Evolutionary conservation across 2,329 filamentous ascomycete species (phyloP), one percentile per base, ranked within the genome.

Genomic region (Zymoseptoria ardabiliae): DNA sequence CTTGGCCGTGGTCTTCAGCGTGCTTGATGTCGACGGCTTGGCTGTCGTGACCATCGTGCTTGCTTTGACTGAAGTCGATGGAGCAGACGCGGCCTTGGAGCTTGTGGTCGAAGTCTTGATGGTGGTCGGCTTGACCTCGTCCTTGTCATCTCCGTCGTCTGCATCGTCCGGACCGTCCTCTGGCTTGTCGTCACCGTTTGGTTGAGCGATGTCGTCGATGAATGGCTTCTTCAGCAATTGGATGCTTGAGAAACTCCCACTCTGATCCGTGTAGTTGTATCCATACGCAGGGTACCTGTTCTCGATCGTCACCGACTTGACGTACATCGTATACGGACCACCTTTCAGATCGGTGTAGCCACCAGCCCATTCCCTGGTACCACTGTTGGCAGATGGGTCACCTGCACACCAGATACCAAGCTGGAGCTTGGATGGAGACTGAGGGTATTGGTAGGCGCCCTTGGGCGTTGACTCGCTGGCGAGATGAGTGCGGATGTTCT

Each of bases 401-500:
- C 61, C 61, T 17, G 56, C 61, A 35, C 55, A 58, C 61, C 61
- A 63, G n/a, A 63, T 55, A 9, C 58, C 61, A 3, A 63, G 35
- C 25, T 66, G 64, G 13, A 66, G 57, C n/a, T 59, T 62, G 1
- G 61, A 57, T 6, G 64, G 64, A 19, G 61, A 61, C 17, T 66
- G 64, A 20, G 63, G 64, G 21, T 65, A 67, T 50, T 63, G 65
- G 45, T 63, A 57, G n/a, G 55, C 30, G 4, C 50, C 55, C 6
- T 55, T 56, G 48, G 49, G 50, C 8, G 59, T 58, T 1, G 54
- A 50, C 22, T 62, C 49, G 35, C 58, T 54, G 11, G 56, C 58
- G 30, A 59, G 56, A 23, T 81, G 75, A 2, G 76, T 79, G 59
- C 82, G 81, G 22, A 80, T 70, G 22, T 74, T 67, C 4, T 64